phyloP scores from a whole-genome alignment of 1,139 yeast species.

The Wickerhamomyces sp. region DNA sequence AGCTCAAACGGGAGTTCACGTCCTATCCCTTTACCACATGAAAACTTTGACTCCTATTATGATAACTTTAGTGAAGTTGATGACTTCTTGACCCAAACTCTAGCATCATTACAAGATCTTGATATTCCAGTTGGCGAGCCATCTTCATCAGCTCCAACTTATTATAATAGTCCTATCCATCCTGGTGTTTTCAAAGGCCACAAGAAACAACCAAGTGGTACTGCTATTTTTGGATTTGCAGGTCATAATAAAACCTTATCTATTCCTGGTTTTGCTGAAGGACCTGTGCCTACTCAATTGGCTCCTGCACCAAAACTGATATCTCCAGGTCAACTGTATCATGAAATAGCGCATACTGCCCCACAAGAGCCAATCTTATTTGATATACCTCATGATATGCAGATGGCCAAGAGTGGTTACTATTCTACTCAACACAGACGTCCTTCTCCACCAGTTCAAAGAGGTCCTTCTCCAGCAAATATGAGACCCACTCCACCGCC shows the following conservation, averaged over 20 bases:
- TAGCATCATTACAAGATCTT: conserved; percentile 21
- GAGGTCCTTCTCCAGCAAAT: background rate
- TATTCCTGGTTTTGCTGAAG: conserved; percentile 14
- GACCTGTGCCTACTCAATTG: conserved; percentile 1
- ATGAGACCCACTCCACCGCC: background rate
- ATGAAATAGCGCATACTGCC: background rate
- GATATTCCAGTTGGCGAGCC: conserved; percentile 23
- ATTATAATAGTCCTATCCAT: conserved; percentile 1
- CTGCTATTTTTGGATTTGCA: conserved; percentile 59
- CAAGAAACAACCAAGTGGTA: conserved; percentile 44
- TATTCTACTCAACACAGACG: background rate
- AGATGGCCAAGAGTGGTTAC: background rate
- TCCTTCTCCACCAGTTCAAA: conserved; percentile 1
- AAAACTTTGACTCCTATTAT: conserved; percentile 11
- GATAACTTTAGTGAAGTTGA: conserved; percentile 16
- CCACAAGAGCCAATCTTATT: conserved; percentile 7
- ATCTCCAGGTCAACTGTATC: conserved; percentile 2
- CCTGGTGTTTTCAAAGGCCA: conserved; percentile 19
- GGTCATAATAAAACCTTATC: conserved; percentile 47
- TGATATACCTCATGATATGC: conserved; percentile 2
- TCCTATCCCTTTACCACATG: conserved; percentile 11
- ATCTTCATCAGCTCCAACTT: conserved; percentile 2
- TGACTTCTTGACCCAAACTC: conserved; percentile 21
- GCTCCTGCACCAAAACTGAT: conserved; percentile 16
- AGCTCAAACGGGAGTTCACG: background rate